Percentiles rank a stretch among this genome's conserved stretches.
phyloP scores from a whole-genome alignment of 768 basidiomycete species.

The Cubamyces lactineus region DNA sequence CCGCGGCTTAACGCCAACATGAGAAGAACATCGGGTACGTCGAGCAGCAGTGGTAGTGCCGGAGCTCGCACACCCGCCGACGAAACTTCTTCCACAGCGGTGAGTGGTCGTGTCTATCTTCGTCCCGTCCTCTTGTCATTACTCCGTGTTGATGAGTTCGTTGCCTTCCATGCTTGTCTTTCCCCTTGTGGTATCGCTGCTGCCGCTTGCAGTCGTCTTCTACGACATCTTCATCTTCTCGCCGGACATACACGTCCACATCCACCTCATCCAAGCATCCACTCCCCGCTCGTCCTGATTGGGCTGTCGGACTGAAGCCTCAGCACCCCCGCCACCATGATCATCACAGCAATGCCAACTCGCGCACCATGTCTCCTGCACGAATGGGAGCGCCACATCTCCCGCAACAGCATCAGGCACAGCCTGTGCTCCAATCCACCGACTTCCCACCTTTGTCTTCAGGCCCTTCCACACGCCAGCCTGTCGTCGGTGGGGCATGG shows the following conservation, averaged over 20 bases:
- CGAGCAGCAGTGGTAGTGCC: constrained; percentile 49
- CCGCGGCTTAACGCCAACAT: constrained; percentile 60
- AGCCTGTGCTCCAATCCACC: constrained; percentile 52
- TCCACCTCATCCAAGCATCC: constrained; percentile 81
- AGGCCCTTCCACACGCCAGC: constrained; percentile 45
- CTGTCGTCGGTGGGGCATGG: constrained; percentile 70
- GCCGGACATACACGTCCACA: constrained; percentile 75
- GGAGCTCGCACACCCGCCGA: constrained; percentile 68
- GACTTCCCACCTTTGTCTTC: constrained; percentile 73
- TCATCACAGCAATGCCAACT: constrained; percentile 37
- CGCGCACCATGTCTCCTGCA: constrained; percentile 46
- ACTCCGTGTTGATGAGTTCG: constrained; percentile 16
- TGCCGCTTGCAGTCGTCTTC: constrained; percentile 61
- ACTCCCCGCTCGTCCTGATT: constrained; percentile 82
- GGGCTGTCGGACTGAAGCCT: constrained; percentile 85
- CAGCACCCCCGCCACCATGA: constrained; percentile 61
- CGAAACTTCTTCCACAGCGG: constrained; percentile 76
- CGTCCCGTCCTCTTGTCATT: constrained; percentile 12
- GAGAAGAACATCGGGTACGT: constrained; percentile 53
- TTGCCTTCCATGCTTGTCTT: not conserved
- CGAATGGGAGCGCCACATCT: constrained; percentile 31
- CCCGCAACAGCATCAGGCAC: constrained; percentile 37
- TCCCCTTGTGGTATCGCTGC: not conserved
- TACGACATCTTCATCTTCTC: constrained; percentile 78
- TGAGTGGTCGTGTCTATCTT: constrained; percentile 46